phyloP scores from a whole-genome alignment of 129 eudicot species.

The Flaveria sonorensis region DNA sequence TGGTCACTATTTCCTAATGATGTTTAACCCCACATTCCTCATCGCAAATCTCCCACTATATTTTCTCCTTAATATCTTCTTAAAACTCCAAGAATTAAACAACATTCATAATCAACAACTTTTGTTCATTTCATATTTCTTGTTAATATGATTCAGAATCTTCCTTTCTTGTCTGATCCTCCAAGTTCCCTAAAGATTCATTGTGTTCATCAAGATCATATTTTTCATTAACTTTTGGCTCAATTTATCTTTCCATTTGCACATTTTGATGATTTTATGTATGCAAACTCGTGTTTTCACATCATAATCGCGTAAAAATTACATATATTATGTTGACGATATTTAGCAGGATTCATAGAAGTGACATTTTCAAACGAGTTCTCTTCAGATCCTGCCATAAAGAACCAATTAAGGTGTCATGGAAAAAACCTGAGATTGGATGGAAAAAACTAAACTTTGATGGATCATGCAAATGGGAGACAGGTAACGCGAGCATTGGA shows the following conservation, averaged over 20 bases:
- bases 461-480: conserved; percentile 75
- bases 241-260: not conserved
- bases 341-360: conserved; percentile 28
- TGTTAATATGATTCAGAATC: conserved; percentile 34
- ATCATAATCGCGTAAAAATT: not conserved
- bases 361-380: conserved; percentile 25
- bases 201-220: conserved; percentile 15
- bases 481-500: conserved; percentile 83
- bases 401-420: conserved; percentile 53
- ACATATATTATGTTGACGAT: conserved; percentile 28
- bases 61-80: conserved; percentile 31
- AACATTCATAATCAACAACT: not conserved
- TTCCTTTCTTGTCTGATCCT: conserved; percentile 35
- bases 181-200: conserved; percentile 31
- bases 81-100: conserved; percentile 20
- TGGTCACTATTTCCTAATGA: conserved; percentile 33
- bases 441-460: conserved; percentile 89
- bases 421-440: conserved; percentile 72
- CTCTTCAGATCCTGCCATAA: conserved; percentile 48
- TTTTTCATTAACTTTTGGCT: conserved; percentile 1
- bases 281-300: not conserved
- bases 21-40: conserved; percentile 23
- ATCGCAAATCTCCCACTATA: conserved; percentile 32
- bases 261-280: conserved; percentile 13
- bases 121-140: conserved; percentile 17